These are phyloP conservation scores for Aureobasidium sp. DNA, from an alignment of 2,329 filamentous ascomycete genomes.

Conservation along the genomic window DNA sequence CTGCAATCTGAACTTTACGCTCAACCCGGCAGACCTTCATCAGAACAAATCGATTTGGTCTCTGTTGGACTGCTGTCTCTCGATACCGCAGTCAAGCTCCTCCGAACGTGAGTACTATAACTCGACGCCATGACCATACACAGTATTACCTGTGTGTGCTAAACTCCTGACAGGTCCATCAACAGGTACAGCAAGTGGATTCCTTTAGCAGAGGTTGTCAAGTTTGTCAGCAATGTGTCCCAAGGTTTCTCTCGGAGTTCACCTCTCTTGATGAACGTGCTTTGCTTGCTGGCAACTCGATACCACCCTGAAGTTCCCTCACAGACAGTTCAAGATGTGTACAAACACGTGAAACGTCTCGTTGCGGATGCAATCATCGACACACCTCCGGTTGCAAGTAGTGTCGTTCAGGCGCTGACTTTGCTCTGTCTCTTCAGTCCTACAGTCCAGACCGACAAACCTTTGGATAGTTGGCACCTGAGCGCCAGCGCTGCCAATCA, in stretches of 20 bases:
- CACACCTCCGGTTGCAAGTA: not conserved
- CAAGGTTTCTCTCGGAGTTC: not conserved
- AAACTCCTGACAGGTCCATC: not conserved
- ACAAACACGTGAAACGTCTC: not conserved
- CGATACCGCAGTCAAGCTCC: not conserved
- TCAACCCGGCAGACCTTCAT: not conserved
- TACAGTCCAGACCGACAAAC: not conserved
- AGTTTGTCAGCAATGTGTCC: not conserved
- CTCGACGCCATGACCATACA: too few species aligned
- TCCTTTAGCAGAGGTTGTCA: not conserved
- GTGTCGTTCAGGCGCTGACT: not conserved
- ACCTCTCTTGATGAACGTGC: not conserved
- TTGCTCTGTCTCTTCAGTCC: slow-evolving; percentile 2
- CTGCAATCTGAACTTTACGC: slow-evolving; percentile 5
- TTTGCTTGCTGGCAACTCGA: slow-evolving; percentile 5
- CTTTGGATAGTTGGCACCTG: slow-evolving; percentile 8
- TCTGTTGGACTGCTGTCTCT: not conserved
- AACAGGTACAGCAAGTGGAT: slow-evolving; percentile 5
- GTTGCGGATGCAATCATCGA: slow-evolving; percentile 5
- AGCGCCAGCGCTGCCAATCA: slow-evolving; percentile 2
- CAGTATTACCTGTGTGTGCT: too few species aligned
- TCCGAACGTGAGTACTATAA: not conserved
- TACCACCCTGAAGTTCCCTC: not conserved
- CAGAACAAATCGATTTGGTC: not conserved
- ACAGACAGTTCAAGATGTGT: not conserved